These are phyloP conservation scores for Elsinoe arachidis DNA, from an alignment of 2,329 filamentous ascomycete species.

Conservation along the genomic window DNA sequence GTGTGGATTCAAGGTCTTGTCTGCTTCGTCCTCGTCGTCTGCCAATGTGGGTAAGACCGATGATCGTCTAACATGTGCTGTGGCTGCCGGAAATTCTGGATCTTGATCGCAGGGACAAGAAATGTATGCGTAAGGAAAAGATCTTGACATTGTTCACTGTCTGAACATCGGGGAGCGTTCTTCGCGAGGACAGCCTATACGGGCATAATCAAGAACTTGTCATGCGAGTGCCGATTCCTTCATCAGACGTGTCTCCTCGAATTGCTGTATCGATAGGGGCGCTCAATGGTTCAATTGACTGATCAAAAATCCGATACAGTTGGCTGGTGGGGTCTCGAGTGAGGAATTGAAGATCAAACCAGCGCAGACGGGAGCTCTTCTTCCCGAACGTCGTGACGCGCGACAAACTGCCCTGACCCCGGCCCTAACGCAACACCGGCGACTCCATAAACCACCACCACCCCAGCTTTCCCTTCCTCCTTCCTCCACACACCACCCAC, in stretches of 20 bases:
- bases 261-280: too few species aligned
- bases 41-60: constrained; percentile 21
- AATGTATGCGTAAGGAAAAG: constrained; percentile 57
- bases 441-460: constrained; percentile 2
- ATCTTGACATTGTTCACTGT: constrained; percentile 38
- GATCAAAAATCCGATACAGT: neutral
- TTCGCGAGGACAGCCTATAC: too few species aligned
- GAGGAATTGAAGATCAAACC: neutral
- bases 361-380: neutral
- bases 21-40: constrained; percentile 51
- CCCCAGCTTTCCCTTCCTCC: neutral
- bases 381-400: neutral
- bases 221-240: too few species aligned
- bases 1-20: constrained; percentile 76
- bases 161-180: neutral
- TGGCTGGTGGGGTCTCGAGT: neutral
- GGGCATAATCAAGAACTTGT: too few species aligned
- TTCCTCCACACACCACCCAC: neutral
- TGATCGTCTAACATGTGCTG: constrained; percentile 21
- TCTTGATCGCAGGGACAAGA: constrained; percentile 49
- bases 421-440: neutral
- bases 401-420: neutral
- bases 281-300: neutral
- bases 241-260: too few species aligned
- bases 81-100: constrained; percentile 29